phyloP scores from a whole-genome alignment of 768 basidiomycete species.

The Mycena capillaripes region DNA sequence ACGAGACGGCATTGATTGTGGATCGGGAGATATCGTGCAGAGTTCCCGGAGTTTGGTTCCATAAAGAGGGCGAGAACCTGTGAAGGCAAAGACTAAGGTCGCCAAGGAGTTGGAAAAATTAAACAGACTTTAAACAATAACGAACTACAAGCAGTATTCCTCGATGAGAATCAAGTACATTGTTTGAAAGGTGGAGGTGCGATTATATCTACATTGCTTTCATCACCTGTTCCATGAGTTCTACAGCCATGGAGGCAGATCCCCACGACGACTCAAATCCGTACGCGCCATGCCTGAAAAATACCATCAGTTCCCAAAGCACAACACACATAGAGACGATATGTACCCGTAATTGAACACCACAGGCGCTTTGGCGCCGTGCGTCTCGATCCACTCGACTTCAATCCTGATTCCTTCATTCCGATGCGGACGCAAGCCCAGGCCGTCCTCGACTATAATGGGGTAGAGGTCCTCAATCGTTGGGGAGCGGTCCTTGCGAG shows the following conservation, averaged over 20 bases:
- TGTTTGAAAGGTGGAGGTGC: background rate
- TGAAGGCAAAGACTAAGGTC: too few relatives aligned
- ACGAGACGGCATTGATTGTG: too few relatives aligned
- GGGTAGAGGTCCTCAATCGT: slow-evolving; percentile 49
- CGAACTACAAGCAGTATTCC: too few relatives aligned
- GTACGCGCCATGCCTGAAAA: slow-evolving; percentile 59
- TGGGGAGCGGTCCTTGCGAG: slow-evolving; percentile 46
- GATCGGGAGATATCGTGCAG: too few relatives aligned
- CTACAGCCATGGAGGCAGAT: slow-evolving; percentile 53
- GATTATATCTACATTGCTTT: background rate
- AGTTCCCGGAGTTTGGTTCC: too few relatives aligned
- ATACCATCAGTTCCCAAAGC: background rate
- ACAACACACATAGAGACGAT: background rate
- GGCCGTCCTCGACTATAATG: slow-evolving; percentile 57
- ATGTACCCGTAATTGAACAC: slow-evolving; percentile 70
- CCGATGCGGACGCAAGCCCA: slow-evolving; percentile 62
- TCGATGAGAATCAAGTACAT: too few relatives aligned
- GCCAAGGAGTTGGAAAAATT: too few relatives aligned
- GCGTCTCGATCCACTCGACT: slow-evolving; percentile 47
- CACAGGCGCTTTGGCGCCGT: slow-evolving; percentile 51
- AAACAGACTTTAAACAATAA: too few relatives aligned
- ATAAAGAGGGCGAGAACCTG: too few relatives aligned
- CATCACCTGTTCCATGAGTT: slow-evolving; percentile 34
- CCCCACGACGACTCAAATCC: slow-evolving; percentile 62
- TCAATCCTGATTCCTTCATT: slow-evolving; percentile 73